A percentile compares a stretch with the other conserved stretches of the same genome.
Conservation (phyloP, 2,329 filamentous ascomycete species). For the Canariomyces notabilis region DNA sequence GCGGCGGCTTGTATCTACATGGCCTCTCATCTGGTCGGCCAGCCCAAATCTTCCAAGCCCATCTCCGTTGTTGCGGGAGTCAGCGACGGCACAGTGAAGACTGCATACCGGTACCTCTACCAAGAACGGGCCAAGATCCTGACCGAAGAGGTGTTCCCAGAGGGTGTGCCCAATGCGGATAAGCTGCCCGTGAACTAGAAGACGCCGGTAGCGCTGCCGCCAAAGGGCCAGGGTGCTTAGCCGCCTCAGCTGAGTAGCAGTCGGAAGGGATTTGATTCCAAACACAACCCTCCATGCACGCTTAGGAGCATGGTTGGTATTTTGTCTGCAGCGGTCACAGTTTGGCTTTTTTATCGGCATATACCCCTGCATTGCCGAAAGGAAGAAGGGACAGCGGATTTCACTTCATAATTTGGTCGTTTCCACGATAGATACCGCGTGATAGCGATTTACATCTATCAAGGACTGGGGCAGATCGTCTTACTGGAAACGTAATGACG, state of each 20-base stretch:
- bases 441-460: slow-evolving; percentile 17
- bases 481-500: slow-evolving; percentile 22
- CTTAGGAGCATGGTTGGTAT: not conserved
- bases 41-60: slow-evolving; percentile 74
- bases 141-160: slow-evolving; percentile 67
- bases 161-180: slow-evolving; percentile 64
- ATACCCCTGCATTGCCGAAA: not conserved
- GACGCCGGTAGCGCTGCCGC: no score
- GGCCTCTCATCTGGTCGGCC: slow-evolving; percentile 79
- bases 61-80: slow-evolving; percentile 83
- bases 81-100: slow-evolving; percentile 94
- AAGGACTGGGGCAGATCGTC: slow-evolving; percentile 7
- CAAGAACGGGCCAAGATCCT: slow-evolving; percentile 68
- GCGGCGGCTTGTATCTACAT: slow-evolving; percentile 97
- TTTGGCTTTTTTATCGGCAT: not conserved
- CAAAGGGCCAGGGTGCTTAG: no score
- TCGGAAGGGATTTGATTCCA: not conserved
- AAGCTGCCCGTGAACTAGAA: slow-evolving; percentile 59
- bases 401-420: slow-evolving; percentile 3
- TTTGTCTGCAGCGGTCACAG: not conserved
- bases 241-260: no score
- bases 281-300: no score
- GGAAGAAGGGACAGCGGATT: not conserved
- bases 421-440: slow-evolving; percentile 15
- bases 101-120: slow-evolving; percentile 87